Conservation (phyloP, 176 grass and related monocot species). For the maize (Zea mays) region Zm-B73-REFERENCE-NAM-5.0 NC_050101.1:162313501-162314000, state of each 20-base stretch:
- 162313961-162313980: not conserved
- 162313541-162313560: conserved; percentile 68
- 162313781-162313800: conserved; percentile 64
- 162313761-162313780: conserved; percentile 47
- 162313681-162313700: not conserved
- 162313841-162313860: not conserved
- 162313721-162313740: conserved; percentile 78
- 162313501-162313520: conserved; percentile 78
- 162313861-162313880: not conserved
- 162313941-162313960: not conserved
- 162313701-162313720: conserved; percentile 39
- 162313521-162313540: conserved; percentile 62
- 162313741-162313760: conserved; percentile 52
- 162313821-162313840: not conserved
- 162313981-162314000: conserved; percentile 1
- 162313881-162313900: not conserved
- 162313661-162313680: not conserved
- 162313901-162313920: not conserved
- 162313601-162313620: not conserved
- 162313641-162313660: not conserved
- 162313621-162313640: not conserved
- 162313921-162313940: not conserved
- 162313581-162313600: conserved; percentile 42
- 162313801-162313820: not conserved
- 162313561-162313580: conserved; percentile 64